Evolutionary conservation across 1,139 yeast genomes (phyloP).

Genomic region (Yamadazyma buinensis): DNA sequence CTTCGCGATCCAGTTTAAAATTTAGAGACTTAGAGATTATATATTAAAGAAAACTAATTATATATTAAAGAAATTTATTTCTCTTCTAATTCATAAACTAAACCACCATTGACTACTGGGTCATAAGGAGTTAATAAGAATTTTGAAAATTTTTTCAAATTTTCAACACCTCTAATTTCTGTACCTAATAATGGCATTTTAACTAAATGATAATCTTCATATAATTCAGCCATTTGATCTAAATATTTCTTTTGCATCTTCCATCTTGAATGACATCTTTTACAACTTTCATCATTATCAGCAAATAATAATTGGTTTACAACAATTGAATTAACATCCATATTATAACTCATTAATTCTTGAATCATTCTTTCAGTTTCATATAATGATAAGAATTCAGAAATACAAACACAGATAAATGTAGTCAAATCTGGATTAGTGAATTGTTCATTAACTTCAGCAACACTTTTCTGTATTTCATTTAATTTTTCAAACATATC

Average conservation of each 20-base stretch:
- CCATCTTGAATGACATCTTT: slow-evolving; percentile 89
- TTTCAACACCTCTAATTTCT: slow-evolving; percentile 89
- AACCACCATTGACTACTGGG: slow-evolving; percentile 55
- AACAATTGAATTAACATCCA: slow-evolving; percentile 94
- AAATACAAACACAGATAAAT: slow-evolving; percentile 94
- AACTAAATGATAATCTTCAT: slow-evolving; percentile 91
- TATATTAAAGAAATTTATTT: slow-evolving; percentile 26
- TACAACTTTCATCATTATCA: slow-evolving; percentile 67
- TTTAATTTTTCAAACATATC: slow-evolving; percentile 80
- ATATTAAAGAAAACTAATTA: no score
- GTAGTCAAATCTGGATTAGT: slow-evolving; percentile 95
- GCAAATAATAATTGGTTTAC: slow-evolving; percentile 92
- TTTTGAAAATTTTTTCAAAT: slow-evolving; percentile 72
- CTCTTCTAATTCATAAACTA: slow-evolving; percentile 66
- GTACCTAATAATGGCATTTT: slow-evolving; percentile 92
- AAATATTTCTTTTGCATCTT: slow-evolving; percentile 94
- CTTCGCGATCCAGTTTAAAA: no score
- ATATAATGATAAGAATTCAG: slow-evolving; percentile 90
- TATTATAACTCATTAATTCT: slow-evolving; percentile 88
- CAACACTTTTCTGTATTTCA: slow-evolving; percentile 77
- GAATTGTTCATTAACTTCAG: slow-evolving; percentile 90
- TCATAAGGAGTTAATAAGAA: slow-evolving; percentile 68
- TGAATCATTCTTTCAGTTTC: slow-evolving; percentile 98
- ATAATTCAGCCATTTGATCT: slow-evolving; percentile 90
- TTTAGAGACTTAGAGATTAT: no score